Conservation (phyloP, 768 basidiomycete genomes). For the Ramaria rubella region DNA sequence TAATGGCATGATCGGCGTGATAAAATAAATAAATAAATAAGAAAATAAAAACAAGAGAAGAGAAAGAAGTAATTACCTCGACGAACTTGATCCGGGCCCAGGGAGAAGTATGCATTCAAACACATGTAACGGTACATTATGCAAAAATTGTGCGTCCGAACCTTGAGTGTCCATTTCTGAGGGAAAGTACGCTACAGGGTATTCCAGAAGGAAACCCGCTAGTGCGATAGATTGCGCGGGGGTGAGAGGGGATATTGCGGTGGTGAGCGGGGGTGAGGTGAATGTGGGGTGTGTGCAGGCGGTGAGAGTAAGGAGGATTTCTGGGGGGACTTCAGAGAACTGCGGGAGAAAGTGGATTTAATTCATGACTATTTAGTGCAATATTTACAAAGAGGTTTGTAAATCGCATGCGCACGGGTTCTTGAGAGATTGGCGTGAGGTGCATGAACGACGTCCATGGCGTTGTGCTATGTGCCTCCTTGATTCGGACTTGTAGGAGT, state of each 20-base stretch:
- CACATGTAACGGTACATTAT: constrained; percentile 41
- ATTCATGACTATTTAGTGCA: not conserved
- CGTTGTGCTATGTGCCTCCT: not conserved
- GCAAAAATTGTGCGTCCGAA: constrained; percentile 25
- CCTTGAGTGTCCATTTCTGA: not conserved
- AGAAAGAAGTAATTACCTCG: too few relatives aligned
- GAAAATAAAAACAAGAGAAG: too few relatives aligned
- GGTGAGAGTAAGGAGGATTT: not conserved
- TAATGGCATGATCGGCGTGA: not conserved
- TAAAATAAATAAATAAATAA: not conserved
- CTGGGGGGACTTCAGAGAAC: not conserved
- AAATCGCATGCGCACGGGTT: constrained; percentile 12
- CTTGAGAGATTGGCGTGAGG: constrained; percentile 10
- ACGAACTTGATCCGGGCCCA: not conserved
- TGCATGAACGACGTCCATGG: constrained; percentile 5
- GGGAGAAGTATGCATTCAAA: constrained; percentile 33
- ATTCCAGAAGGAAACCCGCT: constrained; percentile 8
- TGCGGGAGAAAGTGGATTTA: not conserved
- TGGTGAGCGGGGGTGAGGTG: not conserved
- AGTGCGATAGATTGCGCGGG: not conserved
- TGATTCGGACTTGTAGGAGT: constrained; percentile 12
- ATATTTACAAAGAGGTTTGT: not conserved
- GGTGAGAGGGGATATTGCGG: not conserved
- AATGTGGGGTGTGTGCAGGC: not conserved
- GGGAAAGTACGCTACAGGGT: constrained; percentile 1